Conservation (phyloP, 768 basidiomycete genomes). For the Candolleomyces aberdarensis region DNA sequence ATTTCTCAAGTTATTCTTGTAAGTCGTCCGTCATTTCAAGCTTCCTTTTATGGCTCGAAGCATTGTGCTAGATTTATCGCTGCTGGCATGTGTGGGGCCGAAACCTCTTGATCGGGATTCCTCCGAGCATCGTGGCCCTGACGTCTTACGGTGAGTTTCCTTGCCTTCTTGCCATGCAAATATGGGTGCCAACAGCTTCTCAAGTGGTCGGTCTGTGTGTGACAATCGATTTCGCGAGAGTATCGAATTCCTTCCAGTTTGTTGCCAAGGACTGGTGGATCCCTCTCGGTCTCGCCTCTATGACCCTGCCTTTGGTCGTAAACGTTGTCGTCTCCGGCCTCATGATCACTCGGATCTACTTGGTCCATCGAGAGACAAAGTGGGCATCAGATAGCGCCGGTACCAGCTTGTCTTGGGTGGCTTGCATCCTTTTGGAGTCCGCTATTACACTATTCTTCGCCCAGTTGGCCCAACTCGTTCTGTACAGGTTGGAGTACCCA, state of each 20-base stretch:
- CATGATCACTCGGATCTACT: neutral
- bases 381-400: neutral
- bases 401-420: neutral
- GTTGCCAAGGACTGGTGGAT: neutral
- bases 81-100: constrained; percentile 1
- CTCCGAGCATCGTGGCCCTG: neutral
- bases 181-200: neutral
- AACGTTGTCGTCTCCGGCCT: neutral
- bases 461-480: neutral
- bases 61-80: neutral
- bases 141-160: neutral
- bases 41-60: neutral
- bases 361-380: neutral
- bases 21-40: neutral
- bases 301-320: neutral
- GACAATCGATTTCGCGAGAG: neutral
- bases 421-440: neutral
- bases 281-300: neutral
- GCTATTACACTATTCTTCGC: constrained; percentile 1
- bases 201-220: neutral
- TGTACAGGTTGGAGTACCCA: neutral
- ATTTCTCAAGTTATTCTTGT: neutral
- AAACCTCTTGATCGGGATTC: neutral
- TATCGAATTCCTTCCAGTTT: neutral
- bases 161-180: neutral